A percentile compares a stretch with the other conserved stretches of the same genome.
Conservation (phyloP, 2,329 filamentous ascomycete species). For the Monilinia laxa region DNA sequence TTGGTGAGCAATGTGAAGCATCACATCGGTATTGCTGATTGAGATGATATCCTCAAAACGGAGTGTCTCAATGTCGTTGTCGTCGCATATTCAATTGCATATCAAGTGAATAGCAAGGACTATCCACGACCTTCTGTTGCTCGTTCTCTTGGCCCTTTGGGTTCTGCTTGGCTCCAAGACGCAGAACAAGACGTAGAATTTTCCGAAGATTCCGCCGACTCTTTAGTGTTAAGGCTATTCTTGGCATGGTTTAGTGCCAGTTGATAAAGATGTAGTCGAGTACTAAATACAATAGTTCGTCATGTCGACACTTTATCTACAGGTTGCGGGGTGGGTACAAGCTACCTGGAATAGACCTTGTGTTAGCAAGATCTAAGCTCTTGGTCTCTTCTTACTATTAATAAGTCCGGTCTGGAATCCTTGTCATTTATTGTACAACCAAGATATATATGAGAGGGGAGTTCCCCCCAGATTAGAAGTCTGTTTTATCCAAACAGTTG, state of each 20-base stretch:
- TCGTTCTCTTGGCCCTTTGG: constrained; percentile 6
- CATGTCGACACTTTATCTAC: not conserved
- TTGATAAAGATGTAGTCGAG: not conserved
- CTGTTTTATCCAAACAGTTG: not conserved
- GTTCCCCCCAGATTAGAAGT: not conserved
- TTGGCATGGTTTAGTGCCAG: not conserved
- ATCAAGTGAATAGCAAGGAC: constrained; percentile 8
- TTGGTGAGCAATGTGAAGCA: not conserved
- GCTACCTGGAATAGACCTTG: not conserved
- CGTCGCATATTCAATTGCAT: not conserved
- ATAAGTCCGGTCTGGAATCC: constrained; percentile 1
- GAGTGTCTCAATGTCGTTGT: not conserved
- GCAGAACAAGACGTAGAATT: not conserved
- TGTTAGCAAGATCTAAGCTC: not conserved
- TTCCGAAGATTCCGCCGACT: not conserved
- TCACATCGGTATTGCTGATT: not conserved
- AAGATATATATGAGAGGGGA: not conserved
- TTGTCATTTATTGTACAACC: not conserved
- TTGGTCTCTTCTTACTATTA: constrained; percentile 1
- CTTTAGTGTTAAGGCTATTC: constrained; percentile 3
- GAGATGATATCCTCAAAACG: not conserved
- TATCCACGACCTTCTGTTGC: too few species aligned
- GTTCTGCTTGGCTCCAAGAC: constrained; percentile 16
- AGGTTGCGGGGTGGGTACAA: not conserved
- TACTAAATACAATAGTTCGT: not conserved